Base-by-base conservation (phyloP, 2,329 filamentous ascomycete genomes). In the Alternaria ethzedia region DNA sequence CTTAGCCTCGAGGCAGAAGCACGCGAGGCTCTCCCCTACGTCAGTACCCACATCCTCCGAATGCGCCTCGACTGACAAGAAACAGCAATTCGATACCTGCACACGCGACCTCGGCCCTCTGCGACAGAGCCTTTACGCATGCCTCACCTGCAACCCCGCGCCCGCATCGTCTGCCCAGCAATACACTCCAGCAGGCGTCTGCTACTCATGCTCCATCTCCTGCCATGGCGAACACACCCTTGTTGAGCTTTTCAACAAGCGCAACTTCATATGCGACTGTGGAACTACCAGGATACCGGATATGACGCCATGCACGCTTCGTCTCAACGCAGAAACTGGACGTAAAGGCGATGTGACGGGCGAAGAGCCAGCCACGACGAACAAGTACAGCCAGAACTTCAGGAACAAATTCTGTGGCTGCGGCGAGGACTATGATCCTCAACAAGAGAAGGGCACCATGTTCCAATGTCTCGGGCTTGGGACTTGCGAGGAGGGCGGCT, bases 381-480 rank as follows among this genome's bases (percentile, higher is more conserved):
- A 99, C 83, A 90, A 87, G 72, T 99, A 99, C 83, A 97, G 97
- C 75, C 92, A 97, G 65, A 99, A 99, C 83, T 99, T 97, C 74
- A 87, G 88, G 70, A 98, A 98, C 74, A 88, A 86, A 47, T 99
- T 99, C 82, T 99, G 96, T 78, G 92, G 91, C 2, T 99, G 96
- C 75, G 88, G 88, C 28, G 91, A 94, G 74, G 89, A 94, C 63
- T 99, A 99, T 77, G 91, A 97, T 77, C 89, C 95, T 0, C 88
- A 95, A 51, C 86, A 92, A 76, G 94, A 99, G 78, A 96, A 95
- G 72, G 95, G 95, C 0, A 98, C 94, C 43, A 99, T 99, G 96
- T 99, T 96, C 72, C 96, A 99, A 79, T 99, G 96, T 76, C 80
- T 98, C 3, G 95, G 95, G 0, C 83, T 98, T 1, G 94, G 93